Base-by-base conservation (phyloP, 2,329 filamentous ascomycete species). In the Verticillium nubilum region DNA sequence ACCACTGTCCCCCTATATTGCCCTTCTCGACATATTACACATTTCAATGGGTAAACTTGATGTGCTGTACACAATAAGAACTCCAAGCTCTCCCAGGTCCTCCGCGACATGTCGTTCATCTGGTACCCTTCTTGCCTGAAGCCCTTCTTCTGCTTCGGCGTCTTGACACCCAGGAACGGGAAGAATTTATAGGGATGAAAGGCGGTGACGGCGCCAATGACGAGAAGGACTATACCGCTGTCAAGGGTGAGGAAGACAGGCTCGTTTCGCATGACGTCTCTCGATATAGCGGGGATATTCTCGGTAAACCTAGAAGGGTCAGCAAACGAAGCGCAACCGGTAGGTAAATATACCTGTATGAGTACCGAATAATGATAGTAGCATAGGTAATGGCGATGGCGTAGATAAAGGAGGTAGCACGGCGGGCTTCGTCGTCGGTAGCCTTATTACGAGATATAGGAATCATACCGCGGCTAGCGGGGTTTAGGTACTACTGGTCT, bases 331-430 rank as follows among this genome's bases (percentile, higher is more conserved):
- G 17, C 10, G 17, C 5, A 31, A 31, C 42, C 15, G 42, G 35
- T 17, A 37, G n/a, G n/a, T 37, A 15, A n/a, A 29, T 26, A 1
- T 3, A 63, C 63, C 62, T 56, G 25, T 65, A 65, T 26, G 53
- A 25, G 62, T 62, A 65, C 3, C 62, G 60, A 23, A 61, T 53
- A 3, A 65, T 17, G 17, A 64, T 61, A 6, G 58, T 57, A 13
- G 58, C 9, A 23, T 64, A 62, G 0, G 63, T 58, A 25, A 59
- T n/a, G 13, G 50, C n/a, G n/a, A 65, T 47, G 10, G 56, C 52
- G 13, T 35, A 56, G 31, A 60, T 29, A 25, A 63, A 61, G 23
- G n/a, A n/a, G n/a, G n/a, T n/a, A n/a, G n/a, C n/a, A n/a, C n/a
- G n/a, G n/a, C n/a, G n/a, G n/a, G n/a, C n/a, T n/a, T n/a, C n/a